Evolutionary conservation across 495 filamentous ascomycete genomes (phyloP), one percentile per base, ranked within the genome.

Genomic region (Penicillium lividum): DNA sequence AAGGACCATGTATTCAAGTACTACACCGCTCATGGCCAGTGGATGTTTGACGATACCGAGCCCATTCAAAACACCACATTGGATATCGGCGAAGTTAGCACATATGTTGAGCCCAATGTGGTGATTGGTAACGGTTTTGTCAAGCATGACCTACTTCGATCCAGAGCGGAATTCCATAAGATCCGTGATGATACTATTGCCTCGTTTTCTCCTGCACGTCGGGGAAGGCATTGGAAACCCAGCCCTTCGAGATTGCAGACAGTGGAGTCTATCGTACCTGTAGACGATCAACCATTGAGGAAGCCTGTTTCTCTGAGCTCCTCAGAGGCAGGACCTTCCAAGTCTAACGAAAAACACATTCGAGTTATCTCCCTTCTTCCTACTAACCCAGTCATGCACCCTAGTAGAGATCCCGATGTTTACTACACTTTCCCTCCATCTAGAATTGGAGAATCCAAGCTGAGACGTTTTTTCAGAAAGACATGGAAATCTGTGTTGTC

Each of bases 1-100:
- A 53, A 50, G 3, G 65, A 64, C 16, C 57, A 55, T 4, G 58
- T 56, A 1, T 59, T 49, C 48, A 74, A 68, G n/a, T 64, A 65
- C 36, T 73, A 73, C 34, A 68, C 57, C 6, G 51, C 51, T 13
- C 70, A 71, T 45, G 71, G 73, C 13, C 15, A 4, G 15, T 75
- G 69, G 71, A 13, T 36, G 8, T n/a, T 42, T 9, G 62, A 70
- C 8, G 29, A 11, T 5, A 31, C 22, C 4, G 34, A 36, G 8
- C 18, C 7, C n/a, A 31, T 8, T 9, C 0, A 25, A 3, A 13
- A 33, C 3, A 33, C 7, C 5, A 27, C 22, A 10, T 10, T 40
- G 13, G 49, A 52, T 40, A 7, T 36, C 7, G 49, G 31, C 0
- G 22, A 52, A 5, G 6, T 52, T 0, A 8, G 6, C 22, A 11